These are phyloP conservation scores for Lolium rigidum DNA, from an alignment of 176 grass and related monocot species.

Conservation along the genomic window DNA sequence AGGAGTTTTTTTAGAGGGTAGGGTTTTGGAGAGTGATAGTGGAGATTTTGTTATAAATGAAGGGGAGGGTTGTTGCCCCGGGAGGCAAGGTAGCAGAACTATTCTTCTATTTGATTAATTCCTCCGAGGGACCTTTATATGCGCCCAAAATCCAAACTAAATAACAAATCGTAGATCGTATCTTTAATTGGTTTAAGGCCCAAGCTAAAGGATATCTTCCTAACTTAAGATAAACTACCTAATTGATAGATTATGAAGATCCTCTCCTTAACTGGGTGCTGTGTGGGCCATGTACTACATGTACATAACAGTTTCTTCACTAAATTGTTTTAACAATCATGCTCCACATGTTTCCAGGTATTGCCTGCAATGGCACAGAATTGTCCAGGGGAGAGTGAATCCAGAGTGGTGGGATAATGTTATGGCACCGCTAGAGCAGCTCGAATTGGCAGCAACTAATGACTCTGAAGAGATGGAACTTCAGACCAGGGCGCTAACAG, in stretches of 20 bases:
- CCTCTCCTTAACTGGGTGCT: constrained; percentile 5
- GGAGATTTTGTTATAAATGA: not conserved
- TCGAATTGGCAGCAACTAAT: constrained; percentile 69
- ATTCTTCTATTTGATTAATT: constrained; percentile 14
- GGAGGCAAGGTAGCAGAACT: not conserved
- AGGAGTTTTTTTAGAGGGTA: not conserved
- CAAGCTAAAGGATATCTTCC: not conserved
- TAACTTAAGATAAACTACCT: not conserved
- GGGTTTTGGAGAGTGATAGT: not conserved
- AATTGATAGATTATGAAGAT: constrained; percentile 4
- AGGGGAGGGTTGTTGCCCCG: not conserved
- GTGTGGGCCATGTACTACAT: not conserved
- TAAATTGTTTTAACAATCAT: constrained; percentile 19
- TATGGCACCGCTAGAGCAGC: constrained; percentile 69
- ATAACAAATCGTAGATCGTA: constrained; percentile 1
- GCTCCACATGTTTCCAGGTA: constrained; percentile 59
- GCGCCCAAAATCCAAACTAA: constrained; percentile 18
- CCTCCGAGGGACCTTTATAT: not conserved
- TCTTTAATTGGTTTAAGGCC: not conserved
- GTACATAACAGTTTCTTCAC: constrained; percentile 25
- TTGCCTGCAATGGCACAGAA: constrained; percentile 92
- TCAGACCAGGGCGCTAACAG: constrained; percentile 83
- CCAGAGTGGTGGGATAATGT: constrained; percentile 81
- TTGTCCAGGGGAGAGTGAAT: constrained; percentile 72
- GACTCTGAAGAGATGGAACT: constrained; percentile 87